phyloP scores from a whole-genome alignment of 352 stramenopile genomes.

The Plasmopara viticola region DNA sequence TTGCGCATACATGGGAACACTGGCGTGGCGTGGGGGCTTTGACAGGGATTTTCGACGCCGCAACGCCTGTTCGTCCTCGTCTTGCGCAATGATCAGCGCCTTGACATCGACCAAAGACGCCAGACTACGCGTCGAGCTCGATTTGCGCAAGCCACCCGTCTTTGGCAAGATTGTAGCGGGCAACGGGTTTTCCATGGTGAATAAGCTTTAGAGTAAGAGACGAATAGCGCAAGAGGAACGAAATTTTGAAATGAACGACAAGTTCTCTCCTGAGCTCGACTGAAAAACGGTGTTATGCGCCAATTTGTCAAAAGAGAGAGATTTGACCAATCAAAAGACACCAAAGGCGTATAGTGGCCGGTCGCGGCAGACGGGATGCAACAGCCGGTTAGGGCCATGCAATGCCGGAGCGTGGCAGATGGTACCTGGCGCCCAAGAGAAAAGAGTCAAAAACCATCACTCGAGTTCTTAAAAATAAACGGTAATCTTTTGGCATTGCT shows the following conservation, averaged over 20 bases:
- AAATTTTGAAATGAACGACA: conserved; percentile 25
- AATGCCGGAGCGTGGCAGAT: conserved; percentile 5
- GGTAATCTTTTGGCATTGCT: too few relatives aligned
- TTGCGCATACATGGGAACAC: conserved; percentile 60
- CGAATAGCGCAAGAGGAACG: conserved; percentile 3
- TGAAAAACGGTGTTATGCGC: background rate
- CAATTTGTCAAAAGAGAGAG: background rate
- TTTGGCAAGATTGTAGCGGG: conserved; percentile 22
- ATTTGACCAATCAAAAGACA: background rate
- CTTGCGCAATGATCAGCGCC: conserved; percentile 35
- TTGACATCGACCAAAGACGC: conserved; percentile 27
- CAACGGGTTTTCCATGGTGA: conserved; percentile 34
- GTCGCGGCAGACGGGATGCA: too few relatives aligned
- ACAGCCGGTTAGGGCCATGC: conserved; percentile 8
- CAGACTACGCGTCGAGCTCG: conserved; percentile 50
- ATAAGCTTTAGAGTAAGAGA: background rate
- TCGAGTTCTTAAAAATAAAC: background rate
- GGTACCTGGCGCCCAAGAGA: conserved; percentile 6
- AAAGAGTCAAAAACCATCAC: conserved; percentile 7
- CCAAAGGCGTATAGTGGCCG: background rate
- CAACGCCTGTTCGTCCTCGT: conserved; percentile 42
- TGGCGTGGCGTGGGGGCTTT: conserved; percentile 61
- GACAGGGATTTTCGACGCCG: conserved; percentile 33
- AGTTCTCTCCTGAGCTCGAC: background rate
- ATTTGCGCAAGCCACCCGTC: conserved; percentile 39